Conservation (phyloP, 495 filamentous ascomycete genomes). For the Penicillium malachiteum region DNA sequence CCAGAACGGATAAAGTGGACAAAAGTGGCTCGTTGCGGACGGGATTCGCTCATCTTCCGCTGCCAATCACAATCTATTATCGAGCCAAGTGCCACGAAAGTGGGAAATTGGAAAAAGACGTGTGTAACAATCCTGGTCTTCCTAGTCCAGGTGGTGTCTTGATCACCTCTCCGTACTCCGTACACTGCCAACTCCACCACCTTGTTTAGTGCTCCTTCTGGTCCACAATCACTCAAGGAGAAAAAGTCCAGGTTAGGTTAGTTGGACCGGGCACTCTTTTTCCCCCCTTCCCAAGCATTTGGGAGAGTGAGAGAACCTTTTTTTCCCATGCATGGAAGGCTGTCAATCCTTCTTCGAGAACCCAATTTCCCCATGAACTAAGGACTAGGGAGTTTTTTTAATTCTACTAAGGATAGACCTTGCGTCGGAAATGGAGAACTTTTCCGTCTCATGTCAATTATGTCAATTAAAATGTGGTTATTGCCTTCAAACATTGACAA, state of each 20-base stretch:
- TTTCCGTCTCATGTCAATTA: background rate
- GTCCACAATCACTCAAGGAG: constrained; percentile 3
- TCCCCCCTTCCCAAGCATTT: constrained; percentile 5
- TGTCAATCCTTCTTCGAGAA: constrained; percentile 29
- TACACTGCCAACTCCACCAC: background rate
- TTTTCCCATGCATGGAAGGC: constrained; percentile 30
- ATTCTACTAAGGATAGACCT: background rate
- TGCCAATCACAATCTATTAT: constrained; percentile 14
- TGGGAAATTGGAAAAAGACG: constrained; percentile 7
- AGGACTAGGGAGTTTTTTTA: background rate
- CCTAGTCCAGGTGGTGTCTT: background rate
- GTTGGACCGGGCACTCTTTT: background rate
- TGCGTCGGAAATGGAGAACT: constrained; percentile 3
- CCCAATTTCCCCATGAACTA: constrained; percentile 2
- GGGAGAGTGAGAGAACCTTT: constrained; percentile 1
- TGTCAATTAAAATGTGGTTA: no score
- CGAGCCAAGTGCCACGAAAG: constrained; percentile 11
- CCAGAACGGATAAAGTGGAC: constrained; percentile 11
- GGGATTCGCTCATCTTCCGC: constrained; percentile 17
- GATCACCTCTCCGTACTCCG: background rate
- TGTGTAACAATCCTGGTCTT: background rate
- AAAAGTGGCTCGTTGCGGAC: constrained; percentile 8
- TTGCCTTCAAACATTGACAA: no score
- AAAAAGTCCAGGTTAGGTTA: background rate
- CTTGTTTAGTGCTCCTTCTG: background rate